Evolutionary conservation across 2,329 filamentous ascomycete species (phyloP).

Genomic region (Xylariaceae sp.): DNA sequence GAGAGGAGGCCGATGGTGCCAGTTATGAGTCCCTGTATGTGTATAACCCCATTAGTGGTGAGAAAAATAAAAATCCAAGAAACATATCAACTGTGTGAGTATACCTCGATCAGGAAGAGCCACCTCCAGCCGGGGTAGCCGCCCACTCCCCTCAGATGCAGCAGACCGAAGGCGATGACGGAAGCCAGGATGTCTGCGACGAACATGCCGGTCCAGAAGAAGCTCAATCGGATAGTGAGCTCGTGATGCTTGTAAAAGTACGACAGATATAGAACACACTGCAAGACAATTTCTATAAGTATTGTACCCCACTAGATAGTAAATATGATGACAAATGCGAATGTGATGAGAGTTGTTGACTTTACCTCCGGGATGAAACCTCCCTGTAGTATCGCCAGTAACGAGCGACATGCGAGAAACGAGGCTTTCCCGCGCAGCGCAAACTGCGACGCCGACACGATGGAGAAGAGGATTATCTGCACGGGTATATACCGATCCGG

Average conservation of each 20-base stretch:
- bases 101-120: conserved; percentile 49
- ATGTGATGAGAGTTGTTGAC: too few relatives aligned
- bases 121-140: conserved; percentile 38
- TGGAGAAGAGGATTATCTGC: conserved; percentile 26
- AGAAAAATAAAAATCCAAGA: too few relatives aligned
- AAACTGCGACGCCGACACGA: conserved; percentile 27
- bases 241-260: conserved; percentile 33
- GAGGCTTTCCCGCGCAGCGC: conserved; percentile 20
- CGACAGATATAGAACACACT: conserved; percentile 30
- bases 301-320: too few relatives aligned
- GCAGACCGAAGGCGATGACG: conserved; percentile 32
- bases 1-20: conserved; percentile 41
- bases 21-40: conserved; percentile 27
- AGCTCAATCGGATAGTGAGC: conserved; percentile 34
- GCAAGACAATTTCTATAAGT: too few relatives aligned
- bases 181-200: conserved; percentile 31
- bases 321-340: conserved; percentile 4
- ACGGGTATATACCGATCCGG: conserved; percentile 28
- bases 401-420: conserved; percentile 24
- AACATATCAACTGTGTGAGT: too few relatives aligned
- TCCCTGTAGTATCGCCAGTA: conserved; percentile 26
- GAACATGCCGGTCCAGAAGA: conserved; percentile 34
- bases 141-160: conserved; percentile 33
- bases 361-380: conserved; percentile 30
- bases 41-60: too few relatives aligned